phyloP scores from a whole-genome alignment of 352 stramenopile genomes.

The Phytophthora sp. region DNA sequence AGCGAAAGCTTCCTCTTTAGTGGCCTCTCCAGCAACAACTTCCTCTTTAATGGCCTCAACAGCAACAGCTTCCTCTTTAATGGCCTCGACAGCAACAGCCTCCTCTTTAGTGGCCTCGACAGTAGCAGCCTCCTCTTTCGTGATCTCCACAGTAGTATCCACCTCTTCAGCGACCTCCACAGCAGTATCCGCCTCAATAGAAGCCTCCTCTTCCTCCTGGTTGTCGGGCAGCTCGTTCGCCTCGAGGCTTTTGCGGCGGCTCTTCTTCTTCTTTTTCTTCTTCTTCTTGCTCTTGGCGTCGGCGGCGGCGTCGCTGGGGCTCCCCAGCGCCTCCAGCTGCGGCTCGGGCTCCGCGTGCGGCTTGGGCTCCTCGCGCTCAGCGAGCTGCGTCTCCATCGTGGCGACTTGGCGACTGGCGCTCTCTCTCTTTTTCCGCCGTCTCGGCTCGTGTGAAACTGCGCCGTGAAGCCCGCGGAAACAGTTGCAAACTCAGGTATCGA shows the following conservation, averaged over 20 bases:
- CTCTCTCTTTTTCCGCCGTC: constrained; percentile 5
- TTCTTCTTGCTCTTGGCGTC: constrained; percentile 34
- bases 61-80: neutral
- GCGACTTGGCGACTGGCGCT: no score
- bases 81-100: neutral
- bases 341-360: constrained; percentile 23
- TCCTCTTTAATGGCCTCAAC: neutral
- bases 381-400: no score
- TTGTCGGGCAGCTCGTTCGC: constrained; percentile 2
- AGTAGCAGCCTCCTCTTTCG: neutral
- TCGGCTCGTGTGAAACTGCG: constrained; percentile 11
- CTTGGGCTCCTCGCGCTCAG: no score
- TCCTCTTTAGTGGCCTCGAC: constrained; percentile 1
- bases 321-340: constrained; percentile 8
- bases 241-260: constrained; percentile 26
- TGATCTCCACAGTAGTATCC: neutral
- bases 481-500: neutral
- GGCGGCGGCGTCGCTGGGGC: neutral
- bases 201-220: constrained; percentile 9
- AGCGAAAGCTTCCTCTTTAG: neutral
- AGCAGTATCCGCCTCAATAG: constrained; percentile 2
- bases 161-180: neutral
- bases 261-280: constrained; percentile 44
- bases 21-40: neutral
- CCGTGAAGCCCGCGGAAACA: neutral